Evolutionary conservation across 2,329 filamentous ascomycete species (phyloP), one percentile per base, ranked within the genome.

Genomic region (Knoxdaviesia proteae): DNA sequence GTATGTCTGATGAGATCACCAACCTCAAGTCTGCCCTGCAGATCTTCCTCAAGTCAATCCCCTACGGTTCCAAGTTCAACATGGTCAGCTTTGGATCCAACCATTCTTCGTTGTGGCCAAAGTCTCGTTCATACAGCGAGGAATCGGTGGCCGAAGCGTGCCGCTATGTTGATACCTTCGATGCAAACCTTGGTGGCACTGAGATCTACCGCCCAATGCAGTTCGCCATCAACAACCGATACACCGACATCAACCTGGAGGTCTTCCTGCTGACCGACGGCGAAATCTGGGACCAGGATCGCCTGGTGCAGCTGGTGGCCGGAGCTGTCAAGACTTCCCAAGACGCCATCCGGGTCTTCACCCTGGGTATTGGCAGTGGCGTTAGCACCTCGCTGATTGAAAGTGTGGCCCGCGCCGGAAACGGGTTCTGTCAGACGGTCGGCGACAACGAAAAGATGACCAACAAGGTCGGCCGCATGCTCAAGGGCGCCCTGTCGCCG

Each of bases 391-490:
- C 64, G 2, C 54, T 76, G 6, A 63, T 75, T 5, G 67, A 74
- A 43, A 69, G 71, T 1, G 58, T 71, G 38, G 68, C 69, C 1
- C 57, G 63, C 5, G 65, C 64, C 7, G 71, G 72, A 2, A 66
- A 67, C 20, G 71, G 71, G 3, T 74, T 77, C 46, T 56, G 69
- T 0, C 79, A 84, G 53, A 63, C 68, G 0, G 77, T 84, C 0
- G 63, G 62, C 1, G 58, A 71, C 6, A 59, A 68, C 1, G 80
- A 84, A 53, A 73, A 76, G 51, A 71, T 83, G 57, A 73, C 80
- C 49, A 69, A 61, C 48, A 80, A 80, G 53, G 67, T 84, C 1
- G 65, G 84, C 3, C 68, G 80, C 3, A 84, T 86, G 80, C 61
- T 86, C 44, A 82, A 80, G 52, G 79, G 71, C 0, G 73, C 77